phyloP scores from a whole-genome alignment of 192 early-diverging fungal species.

The Endogone sp. region DNA sequence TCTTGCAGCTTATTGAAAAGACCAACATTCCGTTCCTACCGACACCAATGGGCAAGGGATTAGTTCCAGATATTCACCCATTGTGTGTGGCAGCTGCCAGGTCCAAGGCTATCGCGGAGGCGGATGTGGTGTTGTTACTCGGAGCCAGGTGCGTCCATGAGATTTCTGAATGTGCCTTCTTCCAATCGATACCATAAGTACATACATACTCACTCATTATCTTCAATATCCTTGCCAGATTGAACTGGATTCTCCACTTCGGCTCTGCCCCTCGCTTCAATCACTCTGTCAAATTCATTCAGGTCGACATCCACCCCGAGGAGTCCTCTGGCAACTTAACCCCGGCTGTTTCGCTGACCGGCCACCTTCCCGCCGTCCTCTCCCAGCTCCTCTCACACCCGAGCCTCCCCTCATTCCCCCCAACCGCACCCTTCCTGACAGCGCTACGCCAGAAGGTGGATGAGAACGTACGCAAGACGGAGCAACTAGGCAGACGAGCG shows the following conservation, averaged over 20 bases:
- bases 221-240: conserved; percentile 6
- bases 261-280: conserved; percentile 52
- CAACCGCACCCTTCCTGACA: conserved; percentile 18
- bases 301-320: conserved; percentile 64
- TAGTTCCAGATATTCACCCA: conserved; percentile 58
- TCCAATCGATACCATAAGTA: background rate
- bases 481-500: conserved; percentile 29
- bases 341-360: conserved; percentile 47
- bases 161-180: background rate
- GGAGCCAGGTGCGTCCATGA: conserved; percentile 45
- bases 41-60: conserved; percentile 72
- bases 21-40: conserved; percentile 66
- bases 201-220: background rate
- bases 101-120: conserved; percentile 54
- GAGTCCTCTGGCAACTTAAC: conserved; percentile 56
- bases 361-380: conserved; percentile 55
- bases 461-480: conserved; percentile 41
- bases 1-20: conserved; percentile 48
- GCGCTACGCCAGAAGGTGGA: conserved; percentile 26
- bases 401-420: background rate
- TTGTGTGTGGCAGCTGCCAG: conserved; percentile 61
- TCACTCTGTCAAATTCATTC: conserved; percentile 58
- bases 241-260: conserved; percentile 80
- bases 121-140: conserved; percentile 65
- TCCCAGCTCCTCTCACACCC: conserved; percentile 36